A percentile compares a stretch with the other conserved stretches of the same genome.
Conservation (phyloP, 306 rosid species). For the Malus sieversii region DNA sequence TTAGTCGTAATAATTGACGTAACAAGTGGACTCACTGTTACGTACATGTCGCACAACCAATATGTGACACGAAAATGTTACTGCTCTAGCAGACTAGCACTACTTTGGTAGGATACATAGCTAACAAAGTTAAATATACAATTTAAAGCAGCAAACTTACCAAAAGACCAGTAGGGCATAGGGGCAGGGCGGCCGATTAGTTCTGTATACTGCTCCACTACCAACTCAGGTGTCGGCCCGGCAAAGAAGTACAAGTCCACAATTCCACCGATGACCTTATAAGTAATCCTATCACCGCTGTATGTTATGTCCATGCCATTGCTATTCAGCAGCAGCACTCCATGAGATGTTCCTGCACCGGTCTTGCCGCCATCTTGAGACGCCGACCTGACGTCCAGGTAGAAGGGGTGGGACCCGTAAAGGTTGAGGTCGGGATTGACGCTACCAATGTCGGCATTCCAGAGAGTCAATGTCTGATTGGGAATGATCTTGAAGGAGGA, state of each 20-base stretch:
- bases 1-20: not conserved
- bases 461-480: constrained; percentile 44
- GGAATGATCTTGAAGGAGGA: constrained; percentile 50
- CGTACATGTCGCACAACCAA: not conserved
- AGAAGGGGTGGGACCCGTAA: constrained; percentile 86
- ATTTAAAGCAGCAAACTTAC: constrained; percentile 27
- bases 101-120: not conserved
- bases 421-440: constrained; percentile 43
- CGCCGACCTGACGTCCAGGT: constrained; percentile 56
- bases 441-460: constrained; percentile 52
- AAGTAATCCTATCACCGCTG: constrained; percentile 53
- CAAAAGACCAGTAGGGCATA: constrained; percentile 89
- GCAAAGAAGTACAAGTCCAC: constrained; percentile 62
- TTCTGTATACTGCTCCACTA: constrained; percentile 68
- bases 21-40: not conserved
- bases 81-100: not conserved
- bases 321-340: constrained; percentile 63
- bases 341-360: constrained; percentile 52
- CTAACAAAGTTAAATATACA: not conserved
- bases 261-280: constrained; percentile 69
- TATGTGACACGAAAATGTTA: not conserved
- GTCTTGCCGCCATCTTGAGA: constrained; percentile 31
- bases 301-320: constrained; percentile 78
- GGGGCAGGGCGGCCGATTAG: constrained; percentile 77
- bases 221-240: constrained; percentile 62